Conservation (phyloP, 163 green algal genomes). For the Scenedesmus sp. region DNA sequence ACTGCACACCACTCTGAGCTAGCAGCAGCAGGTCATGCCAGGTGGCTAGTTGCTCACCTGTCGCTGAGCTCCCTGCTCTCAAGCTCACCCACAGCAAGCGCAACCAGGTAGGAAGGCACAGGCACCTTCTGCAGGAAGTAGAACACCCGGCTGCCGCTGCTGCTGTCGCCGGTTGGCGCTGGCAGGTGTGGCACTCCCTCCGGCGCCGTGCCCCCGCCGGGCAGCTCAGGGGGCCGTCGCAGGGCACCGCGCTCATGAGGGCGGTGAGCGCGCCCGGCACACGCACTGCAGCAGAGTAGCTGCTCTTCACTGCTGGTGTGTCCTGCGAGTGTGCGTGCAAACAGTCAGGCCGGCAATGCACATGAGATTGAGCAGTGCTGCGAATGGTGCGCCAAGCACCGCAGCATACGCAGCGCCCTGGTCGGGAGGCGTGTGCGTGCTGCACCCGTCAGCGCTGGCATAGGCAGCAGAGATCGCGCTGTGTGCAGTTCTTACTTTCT, state of each 20-base stretch:
- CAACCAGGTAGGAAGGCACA: conserved; percentile 93
- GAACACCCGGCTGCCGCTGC: conserved; percentile 60
- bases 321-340: conserved; percentile 68
- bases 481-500: too few species aligned
- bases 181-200: conserved; percentile 57
- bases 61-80: conserved; percentile 76
- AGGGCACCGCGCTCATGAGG: conserved; percentile 85
- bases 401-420: too few species aligned
- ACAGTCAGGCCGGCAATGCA: background rate
- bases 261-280: conserved; percentile 62
- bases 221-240: conserved; percentile 40
- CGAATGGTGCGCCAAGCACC: too few species aligned
- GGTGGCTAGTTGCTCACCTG: conserved; percentile 32
- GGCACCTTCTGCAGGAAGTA: conserved; percentile 76
- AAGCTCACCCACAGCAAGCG: conserved; percentile 89
- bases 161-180: conserved; percentile 14
- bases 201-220: background rate
- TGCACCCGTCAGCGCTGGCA: too few species aligned
- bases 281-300: conserved; percentile 70
- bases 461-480: too few species aligned
- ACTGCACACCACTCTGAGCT: too few species aligned
- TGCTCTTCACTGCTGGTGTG: conserved; percentile 89
- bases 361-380: background rate
- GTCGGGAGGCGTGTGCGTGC: background rate
- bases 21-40: background rate